Conservation (phyloP, 192 early-diverging fungal species). For the Backusella luteola region DNA sequence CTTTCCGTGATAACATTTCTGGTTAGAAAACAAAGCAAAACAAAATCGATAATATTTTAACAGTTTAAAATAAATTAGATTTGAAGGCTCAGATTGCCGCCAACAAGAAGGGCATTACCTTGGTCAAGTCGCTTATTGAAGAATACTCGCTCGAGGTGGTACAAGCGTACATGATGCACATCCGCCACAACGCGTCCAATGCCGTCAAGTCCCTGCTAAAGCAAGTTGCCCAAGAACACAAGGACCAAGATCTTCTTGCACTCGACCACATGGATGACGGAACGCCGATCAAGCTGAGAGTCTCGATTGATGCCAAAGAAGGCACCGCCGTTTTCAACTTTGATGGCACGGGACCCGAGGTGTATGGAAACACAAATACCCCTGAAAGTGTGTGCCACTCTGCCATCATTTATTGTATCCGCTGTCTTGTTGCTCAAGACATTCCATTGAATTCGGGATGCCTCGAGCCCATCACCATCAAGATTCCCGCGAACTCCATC, state of each 20-base stretch:
- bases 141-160: constrained; percentile 87
- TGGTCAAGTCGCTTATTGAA: constrained; percentile 76
- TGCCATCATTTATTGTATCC: constrained; percentile 97
- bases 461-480: constrained; percentile 76
- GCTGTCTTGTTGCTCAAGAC: constrained; percentile 85
- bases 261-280: constrained; percentile 95
- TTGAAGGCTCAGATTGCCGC: constrained; percentile 97
- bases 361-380: constrained; percentile 89
- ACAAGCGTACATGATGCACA: constrained; percentile 94
- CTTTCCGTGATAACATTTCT: constrained; percentile 86
- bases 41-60: not conserved
- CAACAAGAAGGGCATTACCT: constrained; percentile 88
- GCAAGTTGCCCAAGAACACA: constrained; percentile 44
- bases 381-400: constrained; percentile 66
- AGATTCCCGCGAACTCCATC: constrained; percentile 79
- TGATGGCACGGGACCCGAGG: constrained; percentile 82
- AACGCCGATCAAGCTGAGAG: constrained; percentile 67
- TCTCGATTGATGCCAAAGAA: constrained; percentile 68
- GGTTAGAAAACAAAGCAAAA: constrained; percentile 14
- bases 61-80: constrained; percentile 43
- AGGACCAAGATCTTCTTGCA: constrained; percentile 42
- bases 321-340: constrained; percentile 94
- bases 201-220: constrained; percentile 82
- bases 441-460: constrained; percentile 97
- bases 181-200: constrained; percentile 84